A percentile compares a stretch with the other conserved stretches of the same genome.
Conservation (phyloP, 2,329 filamentous ascomycete genomes). For the Ploettnerulaceae sp. region DNA sequence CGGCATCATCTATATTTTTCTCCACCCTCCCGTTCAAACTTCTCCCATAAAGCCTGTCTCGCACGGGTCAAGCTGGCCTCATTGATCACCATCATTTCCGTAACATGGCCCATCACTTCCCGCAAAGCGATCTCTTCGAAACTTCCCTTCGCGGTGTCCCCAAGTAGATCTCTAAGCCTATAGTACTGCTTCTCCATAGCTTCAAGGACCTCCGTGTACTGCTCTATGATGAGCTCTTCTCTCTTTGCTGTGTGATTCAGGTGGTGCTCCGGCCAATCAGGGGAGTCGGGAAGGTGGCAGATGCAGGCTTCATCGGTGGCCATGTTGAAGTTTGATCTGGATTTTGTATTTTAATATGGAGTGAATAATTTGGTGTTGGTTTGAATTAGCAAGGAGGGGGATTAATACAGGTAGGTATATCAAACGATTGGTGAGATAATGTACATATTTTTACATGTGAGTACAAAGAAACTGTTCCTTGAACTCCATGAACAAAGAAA, state of each 20-base stretch:
- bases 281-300: neutral
- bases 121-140: constrained; percentile 5
- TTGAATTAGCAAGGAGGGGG: too few relatives aligned
- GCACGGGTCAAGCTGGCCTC: constrained; percentile 2
- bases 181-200: constrained; percentile 4
- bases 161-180: neutral
- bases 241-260: constrained; percentile 2
- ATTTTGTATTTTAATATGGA: too few relatives aligned
- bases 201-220: constrained; percentile 8
- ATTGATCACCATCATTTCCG: constrained; percentile 5
- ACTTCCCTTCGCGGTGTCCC: neutral
- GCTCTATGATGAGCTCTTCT: constrained; percentile 6
- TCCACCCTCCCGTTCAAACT: constrained; percentile 1
- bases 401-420: too few relatives aligned
- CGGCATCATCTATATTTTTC: too few relatives aligned
- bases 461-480: too few relatives aligned
- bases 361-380: too few relatives aligned
- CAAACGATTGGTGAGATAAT: too few relatives aligned
- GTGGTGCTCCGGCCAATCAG: constrained; percentile 1
- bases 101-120: neutral
- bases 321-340: too few relatives aligned
- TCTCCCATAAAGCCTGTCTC: constrained; percentile 3
- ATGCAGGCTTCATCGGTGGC: neutral
- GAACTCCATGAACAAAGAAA: too few relatives aligned
- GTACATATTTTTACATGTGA: too few relatives aligned